phyloP scores from a whole-genome alignment of 495 filamentous ascomycete species.

The Poronia punctata region DNA sequence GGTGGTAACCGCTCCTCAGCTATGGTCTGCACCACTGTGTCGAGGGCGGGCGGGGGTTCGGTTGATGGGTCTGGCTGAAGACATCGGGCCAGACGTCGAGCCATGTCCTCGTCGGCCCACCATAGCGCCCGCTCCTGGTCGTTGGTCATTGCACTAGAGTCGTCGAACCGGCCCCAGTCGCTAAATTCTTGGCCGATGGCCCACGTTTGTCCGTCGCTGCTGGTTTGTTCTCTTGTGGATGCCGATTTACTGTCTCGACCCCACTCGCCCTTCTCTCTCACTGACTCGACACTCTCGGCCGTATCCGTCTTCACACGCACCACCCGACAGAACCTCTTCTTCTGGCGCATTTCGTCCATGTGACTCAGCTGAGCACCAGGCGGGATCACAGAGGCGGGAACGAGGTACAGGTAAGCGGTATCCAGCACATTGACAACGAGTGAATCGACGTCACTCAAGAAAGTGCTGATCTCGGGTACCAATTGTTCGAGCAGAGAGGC shows the following conservation, averaged over 20 bases:
- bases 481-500: conserved; percentile 24
- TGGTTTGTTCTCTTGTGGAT: neutral
- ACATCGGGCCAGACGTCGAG: conserved; percentile 35
- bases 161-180: conserved; percentile 36
- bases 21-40: conserved; percentile 19
- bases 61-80: conserved; percentile 30
- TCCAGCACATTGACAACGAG: too few species aligned
- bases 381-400: conserved; percentile 30
- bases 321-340: conserved; percentile 30
- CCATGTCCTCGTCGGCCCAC: conserved; percentile 44
- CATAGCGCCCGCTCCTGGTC: conserved; percentile 20
- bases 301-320: conserved; percentile 22
- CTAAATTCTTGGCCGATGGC: conserved; percentile 23
- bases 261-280: too few species aligned
- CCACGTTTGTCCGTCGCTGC: conserved; percentile 14
- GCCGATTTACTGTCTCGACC: conserved; percentile 16
- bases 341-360: conserved; percentile 26
- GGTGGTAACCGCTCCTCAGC: conserved; percentile 23
- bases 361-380: conserved; percentile 25
- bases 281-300: too few species aligned
- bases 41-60: conserved; percentile 13
- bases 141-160: neutral
- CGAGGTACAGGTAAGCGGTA: conserved; percentile 35
- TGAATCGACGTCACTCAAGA: too few species aligned
- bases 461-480: conserved; percentile 30